A percentile compares a stretch with the other conserved stretches of the same genome.
phyloP scores from a whole-genome alignment of 1,284 basidiomycete genomes.

The Sporisorium sorghi region DNA sequence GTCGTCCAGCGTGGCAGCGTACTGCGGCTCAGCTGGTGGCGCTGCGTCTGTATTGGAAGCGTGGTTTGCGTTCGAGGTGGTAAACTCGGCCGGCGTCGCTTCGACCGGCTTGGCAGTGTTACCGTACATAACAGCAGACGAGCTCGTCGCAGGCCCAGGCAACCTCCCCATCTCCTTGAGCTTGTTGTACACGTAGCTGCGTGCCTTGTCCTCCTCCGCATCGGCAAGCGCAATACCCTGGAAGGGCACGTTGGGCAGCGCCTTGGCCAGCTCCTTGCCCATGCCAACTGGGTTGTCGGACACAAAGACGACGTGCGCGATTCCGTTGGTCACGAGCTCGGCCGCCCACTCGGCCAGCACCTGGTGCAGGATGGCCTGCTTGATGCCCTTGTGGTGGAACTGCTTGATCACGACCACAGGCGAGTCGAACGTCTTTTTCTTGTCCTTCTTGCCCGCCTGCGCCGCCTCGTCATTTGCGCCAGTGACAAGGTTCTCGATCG shows the following conservation, averaged over 20 bases:
- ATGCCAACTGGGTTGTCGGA: constrained; percentile 88
- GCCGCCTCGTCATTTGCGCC: not conserved
- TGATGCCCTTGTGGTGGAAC: constrained; percentile 68
- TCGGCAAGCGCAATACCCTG: constrained; percentile 74
- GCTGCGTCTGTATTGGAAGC: not conserved
- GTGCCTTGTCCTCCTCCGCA: constrained; percentile 82
- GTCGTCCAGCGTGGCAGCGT: constrained; percentile 32
- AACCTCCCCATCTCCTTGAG: constrained; percentile 74
- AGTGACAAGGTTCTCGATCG: constrained; percentile 27
- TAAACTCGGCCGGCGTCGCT: constrained; percentile 5
- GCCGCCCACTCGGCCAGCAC: constrained; percentile 89
- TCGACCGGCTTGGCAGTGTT: not conserved
- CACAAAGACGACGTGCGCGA: constrained; percentile 91
- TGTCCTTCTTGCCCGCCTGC: constrained; percentile 6
- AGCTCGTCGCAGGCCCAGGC: constrained; percentile 13
- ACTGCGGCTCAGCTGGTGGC: constrained; percentile 8
- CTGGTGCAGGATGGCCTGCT: constrained; percentile 79
- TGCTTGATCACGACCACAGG: constrained; percentile 61
- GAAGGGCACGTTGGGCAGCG: constrained; percentile 86
- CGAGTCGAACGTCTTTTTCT: constrained; percentile 43
- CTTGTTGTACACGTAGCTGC: constrained; percentile 84
- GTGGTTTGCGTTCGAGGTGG: constrained; percentile 9
- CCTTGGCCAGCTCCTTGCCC: constrained; percentile 83
- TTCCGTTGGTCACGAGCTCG: constrained; percentile 71
- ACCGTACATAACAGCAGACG: constrained; percentile 11